phyloP scores from a whole-genome alignment of 495 filamentous ascomycete species.

The Talaromyces borbonicus region DNA sequence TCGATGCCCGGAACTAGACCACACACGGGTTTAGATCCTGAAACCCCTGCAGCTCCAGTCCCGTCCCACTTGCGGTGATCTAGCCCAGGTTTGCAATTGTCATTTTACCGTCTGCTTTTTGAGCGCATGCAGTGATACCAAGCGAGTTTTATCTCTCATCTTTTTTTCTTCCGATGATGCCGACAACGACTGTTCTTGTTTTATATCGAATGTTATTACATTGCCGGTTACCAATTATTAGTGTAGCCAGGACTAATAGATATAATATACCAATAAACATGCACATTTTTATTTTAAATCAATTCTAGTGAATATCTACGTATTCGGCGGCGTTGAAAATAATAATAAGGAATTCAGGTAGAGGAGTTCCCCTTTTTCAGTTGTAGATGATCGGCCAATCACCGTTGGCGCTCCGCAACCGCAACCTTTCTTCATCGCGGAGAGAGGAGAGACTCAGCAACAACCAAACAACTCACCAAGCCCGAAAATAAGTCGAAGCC shows the following conservation, averaged over 20 bases:
- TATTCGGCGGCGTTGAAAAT: not conserved
- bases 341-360: not conserved
- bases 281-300: too few relatives aligned
- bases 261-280: too few relatives aligned
- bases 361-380: slow-evolving; percentile 3
- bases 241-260: too few relatives aligned
- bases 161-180: slow-evolving; percentile 10
- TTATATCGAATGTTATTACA: not conserved
- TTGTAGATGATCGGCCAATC: not conserved
- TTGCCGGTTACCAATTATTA: not conserved
- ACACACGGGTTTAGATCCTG: slow-evolving; percentile 17
- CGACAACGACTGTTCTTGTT: slow-evolving; percentile 1
- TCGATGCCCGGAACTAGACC: slow-evolving; percentile 33
- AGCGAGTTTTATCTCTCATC: slow-evolving; percentile 11
- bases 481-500: not conserved
- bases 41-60: not conserved
- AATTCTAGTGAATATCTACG: not conserved
- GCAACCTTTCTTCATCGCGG: too few relatives aligned
- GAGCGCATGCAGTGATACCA: slow-evolving; percentile 25
- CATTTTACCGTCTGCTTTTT: slow-evolving; percentile 4
- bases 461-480: not conserved
- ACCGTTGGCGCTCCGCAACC: not conserved
- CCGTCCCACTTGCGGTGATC: slow-evolving; percentile 2
- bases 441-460: too few relatives aligned
- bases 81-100: slow-evolving; percentile 4